These are phyloP conservation scores for Verbascum thapsus DNA, from an alignment of 257 asterid species.

Conservation along the genomic window DNA sequence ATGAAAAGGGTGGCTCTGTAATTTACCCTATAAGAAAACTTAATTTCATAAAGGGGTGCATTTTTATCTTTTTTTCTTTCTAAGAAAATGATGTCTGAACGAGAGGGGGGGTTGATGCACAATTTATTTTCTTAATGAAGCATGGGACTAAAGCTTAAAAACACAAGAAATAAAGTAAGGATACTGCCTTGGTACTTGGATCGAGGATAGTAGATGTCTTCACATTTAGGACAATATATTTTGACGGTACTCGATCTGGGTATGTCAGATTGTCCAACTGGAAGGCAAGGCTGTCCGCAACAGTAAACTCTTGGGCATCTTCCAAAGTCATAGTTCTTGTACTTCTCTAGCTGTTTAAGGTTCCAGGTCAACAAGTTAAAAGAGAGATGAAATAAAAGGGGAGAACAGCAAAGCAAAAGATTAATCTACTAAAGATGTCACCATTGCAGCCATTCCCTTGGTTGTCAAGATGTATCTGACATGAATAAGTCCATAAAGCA, in stretches of 20 bases:
- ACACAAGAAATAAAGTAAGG: conserved; percentile 47
- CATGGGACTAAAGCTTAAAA: conserved; percentile 22
- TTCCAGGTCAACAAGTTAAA: conserved; percentile 27
- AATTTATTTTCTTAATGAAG: conserved; percentile 23
- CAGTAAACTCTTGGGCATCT: conserved; percentile 98
- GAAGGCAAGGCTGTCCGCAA: conserved; percentile 97
- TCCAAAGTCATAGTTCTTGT: conserved; percentile 89
- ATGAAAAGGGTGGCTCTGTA: too few relatives aligned
- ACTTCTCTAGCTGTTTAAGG: conserved; percentile 79
- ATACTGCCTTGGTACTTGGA: conserved; percentile 99
- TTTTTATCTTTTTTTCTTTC: background rate
- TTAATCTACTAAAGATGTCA: conserved; percentile 37
- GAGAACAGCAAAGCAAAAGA: conserved; percentile 4
- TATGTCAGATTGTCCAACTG: conserved; percentile 95
- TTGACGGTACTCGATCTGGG: conserved; percentile 90
- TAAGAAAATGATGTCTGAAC: background rate
- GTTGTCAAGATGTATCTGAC: conserved; percentile 85
- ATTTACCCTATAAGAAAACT: too few relatives aligned
- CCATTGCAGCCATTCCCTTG: conserved; percentile 99
- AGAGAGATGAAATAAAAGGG: conserved; percentile 9
- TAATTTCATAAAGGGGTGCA: too few relatives aligned
- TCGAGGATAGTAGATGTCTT: conserved; percentile 91
- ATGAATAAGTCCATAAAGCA: conserved; percentile 94
- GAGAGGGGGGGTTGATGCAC: conserved; percentile 17
- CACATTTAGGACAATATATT: conserved; percentile 94